Conservation (phyloP, 495 filamentous ascomycete genomes). For the Penicillium robsamsonii region DNA sequence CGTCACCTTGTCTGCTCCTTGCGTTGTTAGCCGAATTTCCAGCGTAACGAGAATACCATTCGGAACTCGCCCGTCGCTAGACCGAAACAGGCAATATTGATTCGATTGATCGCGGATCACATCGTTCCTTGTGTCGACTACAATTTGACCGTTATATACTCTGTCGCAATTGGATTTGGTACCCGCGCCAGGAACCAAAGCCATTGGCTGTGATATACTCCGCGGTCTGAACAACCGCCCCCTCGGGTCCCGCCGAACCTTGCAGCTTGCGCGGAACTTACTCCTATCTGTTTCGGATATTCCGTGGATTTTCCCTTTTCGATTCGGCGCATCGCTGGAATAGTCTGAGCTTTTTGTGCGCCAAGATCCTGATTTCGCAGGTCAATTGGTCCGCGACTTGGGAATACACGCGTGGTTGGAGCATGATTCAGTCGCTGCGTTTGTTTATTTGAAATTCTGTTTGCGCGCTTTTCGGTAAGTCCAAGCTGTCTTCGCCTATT, state of each 20-base stretch:
- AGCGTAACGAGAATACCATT: background rate
- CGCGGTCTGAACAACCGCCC: background rate
- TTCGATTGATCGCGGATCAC: constrained; percentile 5
- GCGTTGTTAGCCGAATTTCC: constrained; percentile 27
- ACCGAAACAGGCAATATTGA: constrained; percentile 6
- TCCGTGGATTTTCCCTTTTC: background rate
- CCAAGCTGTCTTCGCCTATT: constrained; percentile 1
- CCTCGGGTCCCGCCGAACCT: background rate
- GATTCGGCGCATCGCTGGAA: background rate
- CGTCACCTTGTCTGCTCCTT: constrained; percentile 27
- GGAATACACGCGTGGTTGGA: constrained; percentile 29
- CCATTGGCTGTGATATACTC: constrained; percentile 1
- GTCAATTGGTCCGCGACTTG: constrained; percentile 15
- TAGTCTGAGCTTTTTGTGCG: background rate
- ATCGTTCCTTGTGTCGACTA: background rate
- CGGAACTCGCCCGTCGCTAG: constrained; percentile 1
- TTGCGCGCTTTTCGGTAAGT: constrained; percentile 39
- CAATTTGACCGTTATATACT: background rate
- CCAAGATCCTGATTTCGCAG: background rate
- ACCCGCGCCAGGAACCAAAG: background rate
- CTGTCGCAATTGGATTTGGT: background rate
- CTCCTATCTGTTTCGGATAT: background rate
- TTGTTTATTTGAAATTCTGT: constrained; percentile 29
- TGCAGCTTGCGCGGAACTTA: constrained; percentile 1
- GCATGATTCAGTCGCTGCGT: constrained; percentile 37